Percentiles rank a stretch among this genome's conserved stretches.
phyloP scores from a whole-genome alignment of 306 rosid genomes.

The Bauhinia variegata region DNA sequence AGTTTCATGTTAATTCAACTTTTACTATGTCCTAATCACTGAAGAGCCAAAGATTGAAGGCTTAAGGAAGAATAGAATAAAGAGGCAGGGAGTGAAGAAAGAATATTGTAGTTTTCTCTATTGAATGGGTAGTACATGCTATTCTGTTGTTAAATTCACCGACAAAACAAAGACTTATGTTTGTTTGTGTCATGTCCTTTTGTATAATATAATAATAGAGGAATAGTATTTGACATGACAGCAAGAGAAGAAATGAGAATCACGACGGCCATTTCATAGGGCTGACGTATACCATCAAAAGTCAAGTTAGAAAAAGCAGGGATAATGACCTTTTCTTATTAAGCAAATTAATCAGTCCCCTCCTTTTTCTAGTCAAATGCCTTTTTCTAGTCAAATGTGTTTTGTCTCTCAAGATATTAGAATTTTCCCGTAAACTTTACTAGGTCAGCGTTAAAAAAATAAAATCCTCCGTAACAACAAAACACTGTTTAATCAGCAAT shows the following conservation, averaged over 20 bases:
- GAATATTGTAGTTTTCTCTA: not conserved
- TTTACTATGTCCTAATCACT: not conserved
- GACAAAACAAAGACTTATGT: conserved; percentile 22
- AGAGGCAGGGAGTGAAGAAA: conserved; percentile 10
- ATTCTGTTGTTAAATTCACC: not conserved
- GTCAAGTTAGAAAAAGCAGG: not conserved
- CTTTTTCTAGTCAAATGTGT: too few relatives aligned
- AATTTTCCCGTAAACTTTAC: conserved; percentile 11
- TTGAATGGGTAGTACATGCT: conserved; percentile 7
- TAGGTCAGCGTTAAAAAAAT: conserved; percentile 1
- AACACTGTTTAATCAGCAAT: not conserved
- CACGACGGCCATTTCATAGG: not conserved
- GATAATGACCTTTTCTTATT: not conserved
- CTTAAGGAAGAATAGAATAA: conserved; percentile 22
- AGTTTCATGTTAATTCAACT: conserved; percentile 14
- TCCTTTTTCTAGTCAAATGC: conserved; percentile 14
- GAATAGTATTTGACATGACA: not conserved
- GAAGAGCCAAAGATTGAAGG: too few relatives aligned
- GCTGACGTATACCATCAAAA: not conserved
- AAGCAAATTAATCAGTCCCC: not conserved
- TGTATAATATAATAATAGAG: conserved; percentile 10
- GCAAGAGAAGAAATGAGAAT: conserved; percentile 1
- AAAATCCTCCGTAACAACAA: not conserved
- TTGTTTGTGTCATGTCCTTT: not conserved
- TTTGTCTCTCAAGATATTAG: not conserved